Conservation (phyloP, 305 asterid genomes). For the Solanum hybrid region DNA sequence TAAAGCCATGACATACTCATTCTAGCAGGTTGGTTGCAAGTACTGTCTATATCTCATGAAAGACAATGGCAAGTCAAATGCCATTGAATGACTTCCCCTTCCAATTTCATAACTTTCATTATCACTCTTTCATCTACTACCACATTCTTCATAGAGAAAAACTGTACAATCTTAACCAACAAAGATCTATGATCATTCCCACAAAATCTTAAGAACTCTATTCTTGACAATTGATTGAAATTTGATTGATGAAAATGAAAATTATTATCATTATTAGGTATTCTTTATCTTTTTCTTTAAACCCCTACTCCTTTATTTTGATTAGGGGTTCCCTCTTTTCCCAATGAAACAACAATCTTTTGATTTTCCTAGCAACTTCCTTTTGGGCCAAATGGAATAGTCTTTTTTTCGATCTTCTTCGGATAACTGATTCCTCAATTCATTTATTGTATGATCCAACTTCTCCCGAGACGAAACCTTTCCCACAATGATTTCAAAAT, state of each 20-base stretch:
- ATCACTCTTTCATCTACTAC: neutral
- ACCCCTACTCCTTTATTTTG: no score
- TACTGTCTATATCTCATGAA: neutral
- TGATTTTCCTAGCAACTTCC: neutral
- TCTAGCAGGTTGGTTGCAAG: neutral
- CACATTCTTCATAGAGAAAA: neutral
- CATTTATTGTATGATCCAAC: neutral
- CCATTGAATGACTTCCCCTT: neutral
- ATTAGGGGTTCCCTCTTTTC: neutral
- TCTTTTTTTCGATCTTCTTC: no score
- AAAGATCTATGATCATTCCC: neutral
- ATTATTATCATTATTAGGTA: no score
- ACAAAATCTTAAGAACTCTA: neutral
- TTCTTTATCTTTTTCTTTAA: no score
- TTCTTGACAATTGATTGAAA: neutral
- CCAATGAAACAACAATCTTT: neutral
- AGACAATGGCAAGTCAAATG: no score
- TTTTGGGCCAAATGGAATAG: neutral
- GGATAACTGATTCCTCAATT: neutral
- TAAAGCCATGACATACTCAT: neutral
- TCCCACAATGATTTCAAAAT: neutral
- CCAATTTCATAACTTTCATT: neutral
- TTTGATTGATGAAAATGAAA: neutral
- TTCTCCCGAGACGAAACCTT: no score
- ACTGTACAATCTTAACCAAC: neutral